A percentile compares a stretch with the other conserved stretches of the same genome.
Evolutionary conservation across 768 basidiomycete species (phyloP).

Genomic region (Boletellus emodensis): DNA sequence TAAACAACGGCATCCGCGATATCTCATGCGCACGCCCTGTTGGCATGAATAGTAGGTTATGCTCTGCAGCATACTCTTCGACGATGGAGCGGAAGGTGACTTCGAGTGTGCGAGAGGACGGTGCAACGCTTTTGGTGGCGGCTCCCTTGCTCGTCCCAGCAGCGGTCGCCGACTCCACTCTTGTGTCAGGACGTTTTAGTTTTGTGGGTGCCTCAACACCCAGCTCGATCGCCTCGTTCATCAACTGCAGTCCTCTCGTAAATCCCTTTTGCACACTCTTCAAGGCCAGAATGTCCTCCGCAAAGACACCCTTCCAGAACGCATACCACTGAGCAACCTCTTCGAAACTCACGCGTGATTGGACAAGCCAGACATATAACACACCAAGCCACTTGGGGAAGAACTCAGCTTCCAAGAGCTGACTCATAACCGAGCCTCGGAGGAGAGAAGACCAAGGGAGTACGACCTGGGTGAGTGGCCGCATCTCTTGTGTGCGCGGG

Average conservation of each 20-base stretch:
- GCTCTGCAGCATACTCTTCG: slow-evolving; percentile 80
- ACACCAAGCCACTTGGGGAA: slow-evolving; percentile 97
- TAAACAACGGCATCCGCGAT: slow-evolving; percentile 87
- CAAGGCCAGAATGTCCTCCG: slow-evolving; percentile 63
- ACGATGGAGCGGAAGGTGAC: slow-evolving; percentile 92
- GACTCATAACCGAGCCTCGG: slow-evolving; percentile 71
- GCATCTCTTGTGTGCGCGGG: slow-evolving; percentile 86
- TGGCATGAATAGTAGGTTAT: slow-evolving; percentile 88
- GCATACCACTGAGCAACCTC: slow-evolving; percentile 93
- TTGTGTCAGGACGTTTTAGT: slow-evolving; percentile 65
- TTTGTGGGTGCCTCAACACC: slow-evolving; percentile 70
- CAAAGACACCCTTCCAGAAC: slow-evolving; percentile 81
- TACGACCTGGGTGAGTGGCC: slow-evolving; percentile 63
- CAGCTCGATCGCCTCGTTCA: slow-evolving; percentile 90
- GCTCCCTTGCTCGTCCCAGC: slow-evolving; percentile 27
- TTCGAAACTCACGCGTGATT: slow-evolving; percentile 81
- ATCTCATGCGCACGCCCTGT: slow-evolving; percentile 79
- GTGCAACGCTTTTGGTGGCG: slow-evolving; percentile 30
- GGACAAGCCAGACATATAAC: slow-evolving; percentile 89
- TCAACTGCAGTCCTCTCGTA: slow-evolving; percentile 82
- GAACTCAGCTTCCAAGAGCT: slow-evolving; percentile 86
- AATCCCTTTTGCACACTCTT: slow-evolving; percentile 75
- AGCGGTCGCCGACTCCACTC: slow-evolving; percentile 39
- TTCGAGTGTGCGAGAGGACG: slow-evolving; percentile 61
- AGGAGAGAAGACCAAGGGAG: slow-evolving; percentile 75